phyloP scores from a whole-genome alignment of 2,329 filamentous ascomycete species.

The Eutypella sp. region DNA sequence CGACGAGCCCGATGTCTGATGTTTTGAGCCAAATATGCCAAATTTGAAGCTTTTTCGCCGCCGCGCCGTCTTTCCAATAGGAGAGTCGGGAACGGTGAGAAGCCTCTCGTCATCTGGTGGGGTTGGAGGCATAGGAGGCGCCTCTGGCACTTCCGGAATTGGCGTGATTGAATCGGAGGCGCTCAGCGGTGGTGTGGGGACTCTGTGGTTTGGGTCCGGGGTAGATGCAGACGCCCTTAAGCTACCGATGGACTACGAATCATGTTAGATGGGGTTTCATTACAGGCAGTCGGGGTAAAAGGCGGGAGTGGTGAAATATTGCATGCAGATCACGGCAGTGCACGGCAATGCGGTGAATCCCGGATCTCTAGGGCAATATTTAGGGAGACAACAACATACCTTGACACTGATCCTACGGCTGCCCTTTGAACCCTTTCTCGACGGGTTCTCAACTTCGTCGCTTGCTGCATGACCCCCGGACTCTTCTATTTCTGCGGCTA shows the following conservation, averaged over 20 bases:
- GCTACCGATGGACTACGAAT: constrained; percentile 24
- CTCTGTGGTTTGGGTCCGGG: constrained; percentile 14
- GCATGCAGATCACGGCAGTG: neutral
- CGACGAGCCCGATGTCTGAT: constrained; percentile 3
- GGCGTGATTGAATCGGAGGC: constrained; percentile 22
- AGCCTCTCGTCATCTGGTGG: constrained; percentile 22
- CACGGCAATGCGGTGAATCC: too few relatives aligned
- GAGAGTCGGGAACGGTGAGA: constrained; percentile 15
- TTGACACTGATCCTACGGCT: constrained; percentile 21
- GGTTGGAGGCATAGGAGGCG: constrained; percentile 14
- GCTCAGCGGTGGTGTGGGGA: constrained; percentile 25
- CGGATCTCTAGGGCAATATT: neutral
- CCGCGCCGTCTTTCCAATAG: constrained; percentile 16
- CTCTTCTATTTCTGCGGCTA: constrained; percentile 62
- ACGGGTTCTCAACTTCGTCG: constrained; percentile 16
- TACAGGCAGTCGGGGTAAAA: neutral
- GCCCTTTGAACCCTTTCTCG: constrained; percentile 19
- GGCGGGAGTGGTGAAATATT: neutral
- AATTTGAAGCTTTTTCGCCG: constrained; percentile 26
- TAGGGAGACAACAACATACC: constrained; percentile 11
- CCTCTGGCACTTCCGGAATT: constrained; percentile 19
- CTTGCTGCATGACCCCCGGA: constrained; percentile 32
- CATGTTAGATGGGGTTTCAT: constrained; percentile 11
- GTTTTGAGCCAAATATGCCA: constrained; percentile 21
- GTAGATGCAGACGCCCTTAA: constrained; percentile 23